A percentile compares a stretch with the other conserved stretches of the same genome.
Evolutionary conservation across 2,329 filamentous ascomycete genomes (phyloP).

Genomic region (Penicillium sp.): DNA sequence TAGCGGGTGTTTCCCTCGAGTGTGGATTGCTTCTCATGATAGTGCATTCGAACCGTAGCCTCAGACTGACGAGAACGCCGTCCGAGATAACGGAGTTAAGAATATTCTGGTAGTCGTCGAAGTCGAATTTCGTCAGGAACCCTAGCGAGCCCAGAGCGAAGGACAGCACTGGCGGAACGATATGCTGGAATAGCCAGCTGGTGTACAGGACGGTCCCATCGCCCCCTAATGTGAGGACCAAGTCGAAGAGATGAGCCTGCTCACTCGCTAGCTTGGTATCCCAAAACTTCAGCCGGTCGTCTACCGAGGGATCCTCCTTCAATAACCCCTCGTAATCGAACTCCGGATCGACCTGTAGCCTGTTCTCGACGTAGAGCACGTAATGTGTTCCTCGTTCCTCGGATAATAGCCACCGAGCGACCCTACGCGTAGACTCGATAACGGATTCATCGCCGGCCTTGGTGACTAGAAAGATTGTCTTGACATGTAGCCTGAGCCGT

Average conservation of each 20-base stretch:
- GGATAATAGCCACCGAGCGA: slow-evolving; percentile 80
- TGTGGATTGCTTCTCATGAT: slow-evolving; percentile 71
- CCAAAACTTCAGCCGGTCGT: slow-evolving; percentile 78
- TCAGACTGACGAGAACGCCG: slow-evolving; percentile 85
- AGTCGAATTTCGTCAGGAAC: slow-evolving; percentile 97
- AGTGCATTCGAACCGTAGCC: slow-evolving; percentile 89
- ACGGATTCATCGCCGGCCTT: slow-evolving; percentile 88
- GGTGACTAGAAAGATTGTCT: slow-evolving; percentile 83
- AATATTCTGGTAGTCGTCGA: slow-evolving; percentile 71
- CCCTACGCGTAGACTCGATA: slow-evolving; percentile 75
- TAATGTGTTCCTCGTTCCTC: slow-evolving; percentile 71
- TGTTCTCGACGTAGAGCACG: slow-evolving; percentile 80
- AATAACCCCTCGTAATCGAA: slow-evolving; percentile 77
- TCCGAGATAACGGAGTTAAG: slow-evolving; percentile 75
- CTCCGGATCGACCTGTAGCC: slow-evolving; percentile 69
- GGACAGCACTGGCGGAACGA: slow-evolving; percentile 90
- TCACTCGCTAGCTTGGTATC: slow-evolving; percentile 75
- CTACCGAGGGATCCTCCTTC: slow-evolving; percentile 61
- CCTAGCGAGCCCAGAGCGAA: slow-evolving; percentile 91
- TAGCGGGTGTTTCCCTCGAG: slow-evolving; percentile 32
- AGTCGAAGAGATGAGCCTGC: slow-evolving; percentile 87
- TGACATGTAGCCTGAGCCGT: slow-evolving; percentile 78
- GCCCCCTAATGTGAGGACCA: slow-evolving; percentile 87
- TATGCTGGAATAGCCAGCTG: slow-evolving; percentile 94
- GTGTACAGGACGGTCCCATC: slow-evolving; percentile 97